Base-by-base conservation (phyloP, 2,329 filamentous ascomycete species). In the Ceratocystis ficicola region DNA sequence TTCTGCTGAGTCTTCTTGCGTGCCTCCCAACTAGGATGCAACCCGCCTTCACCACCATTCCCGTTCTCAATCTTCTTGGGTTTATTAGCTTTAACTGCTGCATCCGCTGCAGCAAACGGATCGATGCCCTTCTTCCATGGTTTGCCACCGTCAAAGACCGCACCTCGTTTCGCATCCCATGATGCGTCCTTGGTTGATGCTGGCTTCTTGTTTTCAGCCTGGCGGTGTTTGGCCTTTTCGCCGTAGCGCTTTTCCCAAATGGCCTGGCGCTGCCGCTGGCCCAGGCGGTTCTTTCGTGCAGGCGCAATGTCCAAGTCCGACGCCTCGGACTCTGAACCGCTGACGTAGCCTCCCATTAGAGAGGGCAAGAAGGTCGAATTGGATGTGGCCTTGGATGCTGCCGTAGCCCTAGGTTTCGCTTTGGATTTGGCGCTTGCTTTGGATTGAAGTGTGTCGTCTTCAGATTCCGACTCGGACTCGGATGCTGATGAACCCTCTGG, bases 201-300 rank as follows among this genome's bases (percentile, higher is more conserved):
- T 74, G 70, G 3, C 67, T 74, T 77, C 70, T 69, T 75, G 8
- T 32, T 28, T 2, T 64, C 63, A 10, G 46, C 44, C 67, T 79
- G 78, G 55, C 85, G 73, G 71, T 91, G 88, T 70, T 86, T 88
- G 1, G 89, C 90, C 68, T 82, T 80, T 15, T 80, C 78, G 62
- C 88, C 88, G 73, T 81, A 93, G 72, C 92, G 93, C 76, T 89
- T 86, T 77, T 93, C 89, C 78, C 85, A 88, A 67, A 94, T 87
- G 28, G 85, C 83, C 72, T 89, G 87, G 7, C 89, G 83, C n/a
- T 87, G 88, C 55, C 85, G 82, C 75, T 95, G 89, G 2, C 89
- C 89, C 60, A 84, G 80, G 25, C 88, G 81, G 71, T 93, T 92
- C 75, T 91, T 92, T 70, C 84, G 83, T 0, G 79, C 75, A 0